These are phyloP conservation scores for Neurospora terricola DNA, from an alignment of 495 filamentous ascomycete species.

Conservation along the genomic window DNA sequence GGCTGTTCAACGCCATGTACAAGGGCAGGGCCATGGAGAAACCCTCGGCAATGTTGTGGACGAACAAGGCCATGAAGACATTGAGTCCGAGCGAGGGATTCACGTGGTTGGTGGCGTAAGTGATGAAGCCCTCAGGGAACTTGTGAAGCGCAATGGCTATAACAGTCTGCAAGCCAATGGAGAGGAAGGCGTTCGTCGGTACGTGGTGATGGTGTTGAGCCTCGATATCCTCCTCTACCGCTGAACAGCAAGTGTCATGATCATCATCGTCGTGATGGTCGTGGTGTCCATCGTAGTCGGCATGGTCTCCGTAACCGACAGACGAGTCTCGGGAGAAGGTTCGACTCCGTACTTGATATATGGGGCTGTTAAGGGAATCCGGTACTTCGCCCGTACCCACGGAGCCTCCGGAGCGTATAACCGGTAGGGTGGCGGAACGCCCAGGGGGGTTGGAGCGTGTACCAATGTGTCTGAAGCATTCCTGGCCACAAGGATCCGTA, in stretches of 20 bases:
- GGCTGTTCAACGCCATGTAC: slow-evolving; percentile 73
- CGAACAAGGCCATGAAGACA: slow-evolving; percentile 90
- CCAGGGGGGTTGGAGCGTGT: slow-evolving; percentile 15
- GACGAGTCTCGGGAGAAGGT: background rate
- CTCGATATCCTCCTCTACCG: slow-evolving; percentile 28
- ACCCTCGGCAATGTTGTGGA: slow-evolving; percentile 96
- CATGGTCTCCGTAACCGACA: background rate
- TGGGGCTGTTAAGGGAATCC: background rate
- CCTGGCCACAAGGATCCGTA: slow-evolving; percentile 73
- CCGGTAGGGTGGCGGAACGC: slow-evolving; percentile 15
- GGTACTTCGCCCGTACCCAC: background rate
- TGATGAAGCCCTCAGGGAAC: slow-evolving; percentile 96
- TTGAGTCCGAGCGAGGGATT: slow-evolving; percentile 78
- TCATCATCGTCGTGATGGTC: slow-evolving; percentile 17
- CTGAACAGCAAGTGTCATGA: slow-evolving; percentile 16
- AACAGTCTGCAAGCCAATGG: slow-evolving; percentile 85
- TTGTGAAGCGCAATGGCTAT: slow-evolving; percentile 95
- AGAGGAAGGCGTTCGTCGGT: slow-evolving; percentile 86
- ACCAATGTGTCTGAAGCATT: slow-evolving; percentile 56
- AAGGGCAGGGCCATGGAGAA: slow-evolving; percentile 89
- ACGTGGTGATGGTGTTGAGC: slow-evolving; percentile 86
- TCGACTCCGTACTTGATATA: background rate
- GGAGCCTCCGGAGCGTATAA: background rate
- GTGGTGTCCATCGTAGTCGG: slow-evolving; percentile 4
- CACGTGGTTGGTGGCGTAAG: slow-evolving; percentile 95